Percentiles rank a stretch among this genome's conserved stretches.
Conservation (phyloP, 73 alveolate genomes). For the Stentor roeselii region DNA sequence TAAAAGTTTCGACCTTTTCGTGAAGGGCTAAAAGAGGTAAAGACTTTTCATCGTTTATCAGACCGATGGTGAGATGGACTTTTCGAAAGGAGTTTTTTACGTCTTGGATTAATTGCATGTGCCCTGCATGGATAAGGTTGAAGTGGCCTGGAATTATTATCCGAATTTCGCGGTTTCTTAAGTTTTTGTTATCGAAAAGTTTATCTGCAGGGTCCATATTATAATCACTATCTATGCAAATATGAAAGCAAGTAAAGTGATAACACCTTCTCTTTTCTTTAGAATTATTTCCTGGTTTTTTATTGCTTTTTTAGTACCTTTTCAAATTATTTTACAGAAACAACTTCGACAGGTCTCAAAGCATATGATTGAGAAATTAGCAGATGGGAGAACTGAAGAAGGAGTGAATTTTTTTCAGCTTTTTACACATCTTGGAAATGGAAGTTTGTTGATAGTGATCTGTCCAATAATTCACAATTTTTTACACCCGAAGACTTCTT, state of each 20-base stretch:
- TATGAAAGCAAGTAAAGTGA: background rate
- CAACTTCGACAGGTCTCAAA: background rate
- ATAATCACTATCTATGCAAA: no score
- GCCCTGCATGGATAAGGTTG: slow-evolving; percentile 16
- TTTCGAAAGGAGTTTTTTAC: background rate
- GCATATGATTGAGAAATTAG: background rate
- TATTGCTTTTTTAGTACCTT: background rate
- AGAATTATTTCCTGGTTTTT: background rate
- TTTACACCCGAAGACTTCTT: background rate
- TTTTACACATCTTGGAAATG: background rate
- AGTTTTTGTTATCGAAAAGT: slow-evolving; percentile 10
- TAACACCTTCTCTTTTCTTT: background rate
- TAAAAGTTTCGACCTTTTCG: slow-evolving; percentile 16
- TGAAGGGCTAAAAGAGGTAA: background rate
- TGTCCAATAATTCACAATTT: background rate
- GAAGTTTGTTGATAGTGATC: background rate
- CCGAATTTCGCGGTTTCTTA: background rate
- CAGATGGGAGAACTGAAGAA: background rate
- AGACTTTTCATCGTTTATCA: background rate
- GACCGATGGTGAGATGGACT: background rate
- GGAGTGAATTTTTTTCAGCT: background rate
- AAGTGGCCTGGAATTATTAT: background rate
- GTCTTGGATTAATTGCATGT: background rate
- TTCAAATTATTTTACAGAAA: background rate
- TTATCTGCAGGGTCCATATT: slow-evolving; percentile 1